Evolutionary conservation across 2,329 filamentous ascomycete genomes (phyloP).

Genomic region (Podosphaera fusca): DNA sequence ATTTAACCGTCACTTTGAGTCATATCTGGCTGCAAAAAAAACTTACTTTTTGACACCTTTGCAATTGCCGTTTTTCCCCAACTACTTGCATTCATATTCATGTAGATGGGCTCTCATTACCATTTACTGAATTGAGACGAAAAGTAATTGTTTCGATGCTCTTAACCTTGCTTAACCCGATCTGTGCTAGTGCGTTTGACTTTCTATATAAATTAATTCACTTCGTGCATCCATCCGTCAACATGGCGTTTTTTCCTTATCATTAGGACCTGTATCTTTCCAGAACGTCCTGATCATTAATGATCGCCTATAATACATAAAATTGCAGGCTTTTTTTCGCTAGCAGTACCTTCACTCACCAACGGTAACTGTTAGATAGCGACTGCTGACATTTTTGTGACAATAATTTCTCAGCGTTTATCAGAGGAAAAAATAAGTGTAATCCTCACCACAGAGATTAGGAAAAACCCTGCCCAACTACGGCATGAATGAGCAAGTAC

Average conservation of each 20-base stretch:
- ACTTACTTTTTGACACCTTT: too few species aligned
- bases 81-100: constrained; percentile 30
- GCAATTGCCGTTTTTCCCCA: constrained; percentile 28
- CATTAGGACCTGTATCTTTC: constrained; percentile 54
- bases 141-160: too few species aligned
- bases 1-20: too few species aligned
- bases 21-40: too few species aligned
- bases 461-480: too few species aligned
- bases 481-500: too few species aligned
- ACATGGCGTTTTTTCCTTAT: constrained; percentile 70
- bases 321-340: constrained; percentile 82
- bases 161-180: constrained; percentile 3
- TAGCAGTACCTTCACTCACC: constrained; percentile 62
- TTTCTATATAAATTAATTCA: too few species aligned
- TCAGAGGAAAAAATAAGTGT: too few species aligned
- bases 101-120: too few species aligned
- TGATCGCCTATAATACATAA: constrained; percentile 56
- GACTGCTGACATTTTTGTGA: constrained; percentile 50
- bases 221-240: neutral
- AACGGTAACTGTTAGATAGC: constrained; percentile 94
- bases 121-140: too few species aligned
- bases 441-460: too few species aligned
- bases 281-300: constrained; percentile 81
- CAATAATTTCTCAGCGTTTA: too few species aligned
- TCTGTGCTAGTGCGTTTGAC: neutral